Evolutionary conservation across 768 basidiomycete species (phyloP), one percentile per base, ranked within the genome.

Genomic region (Neoboletus subvelutipes): DNA sequence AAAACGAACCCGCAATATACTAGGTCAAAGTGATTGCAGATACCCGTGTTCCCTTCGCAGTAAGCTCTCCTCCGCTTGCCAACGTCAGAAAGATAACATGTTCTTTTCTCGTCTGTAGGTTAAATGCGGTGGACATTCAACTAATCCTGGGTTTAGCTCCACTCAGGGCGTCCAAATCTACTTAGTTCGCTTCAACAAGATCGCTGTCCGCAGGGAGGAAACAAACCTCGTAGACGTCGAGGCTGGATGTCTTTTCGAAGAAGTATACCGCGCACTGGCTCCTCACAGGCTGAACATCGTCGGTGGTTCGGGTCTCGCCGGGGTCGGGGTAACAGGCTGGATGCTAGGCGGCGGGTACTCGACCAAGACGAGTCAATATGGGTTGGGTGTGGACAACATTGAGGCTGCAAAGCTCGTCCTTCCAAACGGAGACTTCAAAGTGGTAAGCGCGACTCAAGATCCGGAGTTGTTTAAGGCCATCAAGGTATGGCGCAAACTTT

Each of bases 301-400:
- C 15, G 73, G 64, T 45, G 67, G 70, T 37, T 57, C 66, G 4
- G 58, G 59, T 5, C 22, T 57, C 17, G 22, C 49, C 1, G 71
- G 64, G 1, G 68, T 75, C 8, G 75, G 75, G 3, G 59, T 75
- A 9, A 45, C 61, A 20, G 74, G 74, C 10, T 75, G 63, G 60
- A 48, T 72, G 36, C 54, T 75, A 6, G 74, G 74, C 13, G 72
- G 72, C 17, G 75, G 75, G 4, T 76, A 68, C 60, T 71, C 73
- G 0, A 59, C 65, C 56, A 68, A 68, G 49, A 73, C 69, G 5
- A 76, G 70, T 47, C 67, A 73, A 46, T 65, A 65, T 54, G 72
- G 75, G 6, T 56, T 75, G 11, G 64, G 65, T 11, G 61, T 75
- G 31, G 75, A 76, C 59, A 76, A 72, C 52, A 45, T 76, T 17